Percentiles rank a stretch among this genome's conserved stretches.
phyloP scores from a whole-genome alignment of 2,329 filamentous ascomycete species.

The Pyrenophora teres region DNA sequence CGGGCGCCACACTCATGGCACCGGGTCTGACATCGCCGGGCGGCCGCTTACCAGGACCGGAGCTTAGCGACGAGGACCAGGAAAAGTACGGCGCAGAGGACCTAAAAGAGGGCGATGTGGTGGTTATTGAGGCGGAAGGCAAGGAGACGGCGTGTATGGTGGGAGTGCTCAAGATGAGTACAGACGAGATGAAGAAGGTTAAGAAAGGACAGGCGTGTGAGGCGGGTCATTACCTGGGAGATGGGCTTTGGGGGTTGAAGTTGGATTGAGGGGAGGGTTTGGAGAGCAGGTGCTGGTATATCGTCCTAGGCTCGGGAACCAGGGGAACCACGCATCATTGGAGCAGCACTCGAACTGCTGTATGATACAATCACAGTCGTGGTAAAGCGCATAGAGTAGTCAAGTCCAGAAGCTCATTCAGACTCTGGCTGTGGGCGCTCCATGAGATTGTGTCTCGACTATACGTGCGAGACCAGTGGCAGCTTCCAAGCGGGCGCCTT shows the following conservation, averaged over 20 bases:
- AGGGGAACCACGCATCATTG: neutral
- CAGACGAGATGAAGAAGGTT: constrained; percentile 89
- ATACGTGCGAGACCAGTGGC: neutral
- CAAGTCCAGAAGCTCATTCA: neutral
- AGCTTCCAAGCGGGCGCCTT: neutral
- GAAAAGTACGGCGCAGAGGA: constrained; percentile 64
- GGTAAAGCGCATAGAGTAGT: neutral
- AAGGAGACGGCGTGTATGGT: constrained; percentile 91
- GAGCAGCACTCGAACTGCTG: neutral
- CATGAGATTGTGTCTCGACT: neutral
- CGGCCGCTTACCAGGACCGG: constrained; percentile 71
- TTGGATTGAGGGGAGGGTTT: constrained; percentile 52
- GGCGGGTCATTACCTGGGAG: constrained; percentile 89
- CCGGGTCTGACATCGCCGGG: constrained; percentile 86
- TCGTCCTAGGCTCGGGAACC: neutral
- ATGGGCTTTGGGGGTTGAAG: constrained; percentile 84
- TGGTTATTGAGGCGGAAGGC: constrained; percentile 89
- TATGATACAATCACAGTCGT: neutral
- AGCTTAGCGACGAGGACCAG: constrained; percentile 42
- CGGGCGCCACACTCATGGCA: constrained; percentile 93
- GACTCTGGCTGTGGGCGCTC: neutral
- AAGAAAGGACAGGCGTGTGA: constrained; percentile 95
- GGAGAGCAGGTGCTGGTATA: neutral
- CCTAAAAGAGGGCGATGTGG: constrained; percentile 78
- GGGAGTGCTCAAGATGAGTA: constrained; percentile 80